phyloP scores from a whole-genome alignment of 2,329 filamentous ascomycete species.

The Pseudopyrenochaeta lycopersici region DNA sequence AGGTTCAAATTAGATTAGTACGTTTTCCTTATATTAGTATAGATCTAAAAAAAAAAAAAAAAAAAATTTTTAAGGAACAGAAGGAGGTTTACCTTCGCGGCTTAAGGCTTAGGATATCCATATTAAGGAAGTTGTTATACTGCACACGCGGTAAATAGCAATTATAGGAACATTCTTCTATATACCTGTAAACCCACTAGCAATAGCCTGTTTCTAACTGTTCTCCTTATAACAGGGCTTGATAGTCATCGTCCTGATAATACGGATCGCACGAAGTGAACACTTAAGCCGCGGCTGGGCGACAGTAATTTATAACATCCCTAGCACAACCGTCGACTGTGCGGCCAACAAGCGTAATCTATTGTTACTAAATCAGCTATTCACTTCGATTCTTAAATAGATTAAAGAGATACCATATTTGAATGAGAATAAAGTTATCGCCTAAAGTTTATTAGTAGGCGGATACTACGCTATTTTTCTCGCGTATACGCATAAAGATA shows the following conservation, averaged over 20 bases:
- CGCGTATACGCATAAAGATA: slow-evolving; percentile 64
- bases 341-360: slow-evolving; percentile 59
- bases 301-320: slow-evolving; percentile 63
- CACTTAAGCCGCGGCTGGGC: slow-evolving; percentile 59
- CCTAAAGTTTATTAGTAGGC: slow-evolving; percentile 66
- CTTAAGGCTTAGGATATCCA: slow-evolving; percentile 57
- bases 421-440: slow-evolving; percentile 57
- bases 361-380: slow-evolving; percentile 61
- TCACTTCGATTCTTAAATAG: slow-evolving; percentile 63
- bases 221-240: slow-evolving; percentile 65
- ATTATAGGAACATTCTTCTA: slow-evolving; percentile 66
- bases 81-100: slow-evolving; percentile 70
- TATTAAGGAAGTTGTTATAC: slow-evolving; percentile 67
- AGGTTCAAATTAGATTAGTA: slow-evolving; percentile 64
- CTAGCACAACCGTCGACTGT: slow-evolving; percentile 63
- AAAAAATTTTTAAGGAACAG: slow-evolving; percentile 70
- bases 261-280: slow-evolving; percentile 55
- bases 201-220: slow-evolving; percentile 56
- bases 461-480: slow-evolving; percentile 67
- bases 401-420: slow-evolving; percentile 55
- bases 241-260: slow-evolving; percentile 65
- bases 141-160: slow-evolving; percentile 63
- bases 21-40: slow-evolving; percentile 69
- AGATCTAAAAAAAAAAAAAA: slow-evolving; percentile 63
- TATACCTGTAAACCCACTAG: slow-evolving; percentile 68